Base-by-base conservation (phyloP, 2,329 filamentous ascomycete genomes). In the Pestalotiopsis sp. region DNA sequence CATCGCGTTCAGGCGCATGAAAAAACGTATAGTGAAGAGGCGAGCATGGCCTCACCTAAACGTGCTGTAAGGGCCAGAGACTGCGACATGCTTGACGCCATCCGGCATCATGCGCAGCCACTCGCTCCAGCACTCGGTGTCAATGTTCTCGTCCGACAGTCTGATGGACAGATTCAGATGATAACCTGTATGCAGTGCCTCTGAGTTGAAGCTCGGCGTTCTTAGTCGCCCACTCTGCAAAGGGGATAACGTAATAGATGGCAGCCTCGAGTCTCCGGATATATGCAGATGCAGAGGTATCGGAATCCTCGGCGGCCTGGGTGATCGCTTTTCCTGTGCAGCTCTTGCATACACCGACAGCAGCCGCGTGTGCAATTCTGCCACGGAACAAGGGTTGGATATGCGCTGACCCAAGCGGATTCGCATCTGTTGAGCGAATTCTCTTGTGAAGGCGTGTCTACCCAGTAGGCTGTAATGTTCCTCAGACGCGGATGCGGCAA, bases 21-120 rank as follows among this genome's bases (percentile, higher is more conserved):
- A n/a, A 36, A 58, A 68, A 63, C 66, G 58, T 57, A 49, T 20
- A 58, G 31, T 61, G 14, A 40, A 17, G 4, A 40, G 2, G 59
- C 23, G 40, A 25, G 36, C 4, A 9, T 4, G 13, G 13, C 36
- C 31, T 81, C 75, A 82, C 73, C 80, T 78, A 73, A 81, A 81
- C 74, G 80, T 79, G 75, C 78, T 78, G 70, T 79, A 86, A 23
- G 85, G 84, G 3, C 85, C 85, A 27, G 89, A 86, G 58, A 89
- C 83, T 75, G 84, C 86, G 67, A 89, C 80, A 68, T 89, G 86
- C 72, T 80, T 84, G 71, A 89, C 83, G 7, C 86, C 84, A 68
- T 88, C 86, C 2, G 87, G 87, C 83, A 89, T 86, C 73, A 86
- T 79, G 25, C 87, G 84, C 70, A 90, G 76, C 86, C 87, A 89